Conservation (phyloP, 441 rosid species). For the Gossypium davidsonii region DNA sequence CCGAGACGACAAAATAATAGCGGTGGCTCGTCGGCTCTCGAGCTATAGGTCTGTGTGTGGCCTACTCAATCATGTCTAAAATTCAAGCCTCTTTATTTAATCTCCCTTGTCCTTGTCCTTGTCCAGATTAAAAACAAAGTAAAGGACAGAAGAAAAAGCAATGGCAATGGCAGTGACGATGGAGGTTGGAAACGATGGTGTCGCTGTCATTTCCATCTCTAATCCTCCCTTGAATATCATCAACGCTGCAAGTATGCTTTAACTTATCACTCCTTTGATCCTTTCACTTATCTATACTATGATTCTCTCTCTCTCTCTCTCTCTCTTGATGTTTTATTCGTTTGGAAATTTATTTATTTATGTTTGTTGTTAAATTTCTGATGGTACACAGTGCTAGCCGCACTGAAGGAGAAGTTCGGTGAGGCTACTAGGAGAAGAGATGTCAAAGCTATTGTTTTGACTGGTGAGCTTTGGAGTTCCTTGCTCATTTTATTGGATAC, state of each 20-base stretch:
- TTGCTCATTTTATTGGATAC: not conserved
- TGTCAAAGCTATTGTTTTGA: conserved; percentile 15
- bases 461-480: not conserved
- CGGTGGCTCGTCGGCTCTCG: no score
- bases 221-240: conserved; percentile 91
- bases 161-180: conserved; percentile 41
- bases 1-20: no score
- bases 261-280: not conserved
- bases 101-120: not conserved
- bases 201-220: conserved; percentile 65
- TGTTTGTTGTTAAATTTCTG: not conserved
- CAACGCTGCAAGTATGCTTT: conserved; percentile 53
- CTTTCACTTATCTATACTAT: not conserved
- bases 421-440: conserved; percentile 12
- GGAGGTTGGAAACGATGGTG: conserved; percentile 81
- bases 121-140: not conserved
- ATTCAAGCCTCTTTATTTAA: not conserved
- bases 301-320: not conserved
- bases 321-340: not conserved
- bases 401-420: conserved; percentile 7
- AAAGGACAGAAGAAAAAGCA: not conserved
- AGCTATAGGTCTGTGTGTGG: no score
- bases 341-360: not conserved
- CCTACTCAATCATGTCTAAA: not conserved
- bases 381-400: not conserved